Percentiles rank a stretch among this genome's conserved stretches.
phyloP scores from a whole-genome alignment of 495 filamentous ascomycete genomes.

The Tetracladium setigerum region DNA sequence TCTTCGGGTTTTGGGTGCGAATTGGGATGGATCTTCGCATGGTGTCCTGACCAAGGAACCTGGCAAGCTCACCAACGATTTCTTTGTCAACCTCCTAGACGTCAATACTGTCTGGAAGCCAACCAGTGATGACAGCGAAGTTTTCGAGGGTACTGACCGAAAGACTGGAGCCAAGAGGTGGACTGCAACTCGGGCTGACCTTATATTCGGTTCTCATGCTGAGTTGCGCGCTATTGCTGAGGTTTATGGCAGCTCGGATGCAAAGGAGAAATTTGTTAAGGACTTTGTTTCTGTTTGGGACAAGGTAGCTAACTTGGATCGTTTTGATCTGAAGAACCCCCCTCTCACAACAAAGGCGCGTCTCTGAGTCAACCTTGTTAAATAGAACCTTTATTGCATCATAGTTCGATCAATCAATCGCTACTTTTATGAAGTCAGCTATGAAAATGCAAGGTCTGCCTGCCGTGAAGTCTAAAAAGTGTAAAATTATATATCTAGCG shows the following conservation, averaged over 20 bases:
- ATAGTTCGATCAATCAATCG: too few relatives aligned
- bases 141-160: slow-evolving; percentile 56
- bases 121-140: slow-evolving; percentile 33
- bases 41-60: slow-evolving; percentile 58
- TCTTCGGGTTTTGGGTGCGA: slow-evolving; percentile 55
- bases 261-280: slow-evolving; percentile 52
- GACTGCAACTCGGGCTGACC: slow-evolving; percentile 58
- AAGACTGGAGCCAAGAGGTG: slow-evolving; percentile 61
- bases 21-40: slow-evolving; percentile 54
- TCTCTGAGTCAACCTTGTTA: too few relatives aligned
- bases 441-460: too few relatives aligned
- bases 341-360: too few relatives aligned
- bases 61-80: slow-evolving; percentile 64
- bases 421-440: too few relatives aligned
- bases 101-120: slow-evolving; percentile 55
- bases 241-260: slow-evolving; percentile 50
- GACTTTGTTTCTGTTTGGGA: slow-evolving; percentile 65
- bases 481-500: too few relatives aligned
- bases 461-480: too few relatives aligned
- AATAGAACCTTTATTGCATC: too few relatives aligned
- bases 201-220: slow-evolving; percentile 62
- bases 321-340: slow-evolving; percentile 44
- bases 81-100: slow-evolving; percentile 68
- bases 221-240: slow-evolving; percentile 64
- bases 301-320: slow-evolving; percentile 66